A percentile compares a stretch with the other conserved stretches of the same genome.
Evolutionary conservation across 345 rosid genomes (phyloP).

Genomic region (Arabidopsis arenosa): DNA sequence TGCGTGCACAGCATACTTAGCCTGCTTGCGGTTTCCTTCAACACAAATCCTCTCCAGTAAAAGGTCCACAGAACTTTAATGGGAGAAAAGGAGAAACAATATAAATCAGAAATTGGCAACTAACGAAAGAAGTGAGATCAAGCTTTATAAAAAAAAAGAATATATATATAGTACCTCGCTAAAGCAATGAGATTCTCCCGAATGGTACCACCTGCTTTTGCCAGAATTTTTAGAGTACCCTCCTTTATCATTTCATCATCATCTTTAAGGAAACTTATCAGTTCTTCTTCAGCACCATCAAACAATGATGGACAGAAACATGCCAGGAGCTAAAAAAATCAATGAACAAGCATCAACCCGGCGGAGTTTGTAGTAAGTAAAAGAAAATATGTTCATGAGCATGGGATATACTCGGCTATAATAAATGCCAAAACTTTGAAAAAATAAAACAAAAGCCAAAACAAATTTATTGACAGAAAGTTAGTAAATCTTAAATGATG

Average conservation of each 20-base stretch:
- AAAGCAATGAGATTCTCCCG: constrained; percentile 85
- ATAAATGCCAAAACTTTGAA: neutral
- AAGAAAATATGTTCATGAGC: constrained; percentile 11
- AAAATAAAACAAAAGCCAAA: neutral
- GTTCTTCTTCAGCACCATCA: constrained; percentile 82
- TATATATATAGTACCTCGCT: constrained; percentile 59
- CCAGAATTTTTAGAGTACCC: constrained; percentile 90
- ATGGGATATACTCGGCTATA: constrained; percentile 20
- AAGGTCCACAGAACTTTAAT: constrained; percentile 89
- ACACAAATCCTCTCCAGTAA: constrained; percentile 87
- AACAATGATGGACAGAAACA: constrained; percentile 80
- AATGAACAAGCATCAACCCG: constrained; percentile 19
- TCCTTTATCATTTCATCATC: constrained; percentile 85
- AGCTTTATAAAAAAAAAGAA: constrained; percentile 12
- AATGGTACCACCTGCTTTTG: constrained; percentile 94
- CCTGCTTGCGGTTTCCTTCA: constrained; percentile 95
- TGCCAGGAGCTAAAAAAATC: constrained; percentile 72
- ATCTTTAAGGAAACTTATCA: constrained; percentile 78
- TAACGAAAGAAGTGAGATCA: constrained; percentile 23
- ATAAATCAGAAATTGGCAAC: constrained; percentile 41
- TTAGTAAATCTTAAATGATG: constrained; percentile 21
- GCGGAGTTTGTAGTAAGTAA: constrained; percentile 6
- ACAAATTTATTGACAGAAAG: constrained; percentile 1
- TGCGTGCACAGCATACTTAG: constrained; percentile 97
- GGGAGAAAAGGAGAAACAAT: constrained; percentile 39